phyloP scores from a whole-genome alignment of 1,139 yeast genomes.

The Blastobotrys arbuscula region DNA sequence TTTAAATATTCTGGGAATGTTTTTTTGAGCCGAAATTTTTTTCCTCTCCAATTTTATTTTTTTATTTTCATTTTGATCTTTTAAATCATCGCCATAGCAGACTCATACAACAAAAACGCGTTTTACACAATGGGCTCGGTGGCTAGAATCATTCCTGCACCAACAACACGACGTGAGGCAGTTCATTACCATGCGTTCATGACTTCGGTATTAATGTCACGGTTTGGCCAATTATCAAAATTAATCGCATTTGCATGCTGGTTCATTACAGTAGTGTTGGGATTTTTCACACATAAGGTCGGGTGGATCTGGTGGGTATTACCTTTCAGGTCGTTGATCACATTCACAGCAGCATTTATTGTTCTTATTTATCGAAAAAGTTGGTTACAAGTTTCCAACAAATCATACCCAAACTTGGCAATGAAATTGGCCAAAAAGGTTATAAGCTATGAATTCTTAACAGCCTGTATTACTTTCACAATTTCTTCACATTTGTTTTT shows the following conservation, averaged over 20 bases:
- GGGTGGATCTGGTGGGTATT: slow-evolving; percentile 25
- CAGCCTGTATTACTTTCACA: slow-evolving; percentile 37
- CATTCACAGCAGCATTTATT: slow-evolving; percentile 23
- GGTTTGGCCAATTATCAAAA: slow-evolving; percentile 28
- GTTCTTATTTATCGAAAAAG: slow-evolving; percentile 29
- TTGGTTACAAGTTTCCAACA: slow-evolving; percentile 22
- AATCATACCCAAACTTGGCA: slow-evolving; percentile 20
- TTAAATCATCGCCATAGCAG: too few relatives aligned
- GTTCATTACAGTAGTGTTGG: slow-evolving; percentile 17
- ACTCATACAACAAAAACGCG: not conserved
- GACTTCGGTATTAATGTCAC: slow-evolving; percentile 26
- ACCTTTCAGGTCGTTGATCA: slow-evolving; percentile 24
- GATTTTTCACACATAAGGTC: slow-evolving; percentile 16
- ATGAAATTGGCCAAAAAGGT: slow-evolving; percentile 40
- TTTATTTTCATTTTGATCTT: not conserved
- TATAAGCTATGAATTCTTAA: slow-evolving; percentile 36
- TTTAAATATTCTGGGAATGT: too few relatives aligned
- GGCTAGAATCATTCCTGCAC: slow-evolving; percentile 21
- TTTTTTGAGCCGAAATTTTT: not conserved
- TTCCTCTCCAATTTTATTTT: not conserved
- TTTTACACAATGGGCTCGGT: slow-evolving; percentile 18
- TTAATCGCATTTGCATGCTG: slow-evolving; percentile 23
- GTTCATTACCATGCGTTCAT: slow-evolving; percentile 28
- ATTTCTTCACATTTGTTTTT: slow-evolving; percentile 39
- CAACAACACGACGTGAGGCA: slow-evolving; percentile 15